Percentiles rank a stretch among this genome's conserved stretches.
Evolutionary conservation across 2,329 filamentous ascomycete species (phyloP).

Genomic region (Pleurostoma richardsiae): DNA sequence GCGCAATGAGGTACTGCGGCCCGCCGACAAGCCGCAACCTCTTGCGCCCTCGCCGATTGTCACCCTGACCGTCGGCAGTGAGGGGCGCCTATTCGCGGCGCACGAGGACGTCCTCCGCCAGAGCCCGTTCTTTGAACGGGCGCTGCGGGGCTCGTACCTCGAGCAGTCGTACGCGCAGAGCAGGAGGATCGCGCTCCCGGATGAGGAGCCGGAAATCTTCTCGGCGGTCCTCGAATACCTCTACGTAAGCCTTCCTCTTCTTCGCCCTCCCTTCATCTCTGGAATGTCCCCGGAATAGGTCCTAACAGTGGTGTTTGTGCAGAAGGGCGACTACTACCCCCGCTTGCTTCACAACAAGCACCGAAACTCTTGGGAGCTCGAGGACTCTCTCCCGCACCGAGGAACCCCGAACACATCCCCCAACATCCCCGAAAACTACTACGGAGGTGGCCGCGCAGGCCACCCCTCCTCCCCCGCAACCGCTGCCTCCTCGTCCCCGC

Average conservation of each 20-base stretch:
- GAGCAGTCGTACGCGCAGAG: conserved; percentile 53
- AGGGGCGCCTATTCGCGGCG: conserved; percentile 87
- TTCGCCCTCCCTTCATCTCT: no score
- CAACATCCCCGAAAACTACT: conserved; percentile 36
- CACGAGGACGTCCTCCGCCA: conserved; percentile 87
- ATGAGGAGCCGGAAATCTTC: conserved; percentile 86
- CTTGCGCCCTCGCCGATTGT: conserved; percentile 65
- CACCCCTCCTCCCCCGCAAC: conserved; percentile 3
- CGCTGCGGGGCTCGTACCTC: conserved; percentile 67
- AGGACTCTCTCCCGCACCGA: conserved; percentile 51
- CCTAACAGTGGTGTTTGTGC: no score
- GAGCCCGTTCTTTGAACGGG: conserved; percentile 76
- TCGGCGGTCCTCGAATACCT: conserved; percentile 93
- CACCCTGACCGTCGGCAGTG: conserved; percentile 77
- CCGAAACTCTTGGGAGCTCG: conserved; percentile 83
- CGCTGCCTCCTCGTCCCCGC: conserved; percentile 30
- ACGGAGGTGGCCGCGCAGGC: conserved; percentile 34
- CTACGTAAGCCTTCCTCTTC: conserved; percentile 42
- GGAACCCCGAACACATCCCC: conserved; percentile 44
- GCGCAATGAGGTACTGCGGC: conserved; percentile 33
- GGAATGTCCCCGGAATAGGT: no score
- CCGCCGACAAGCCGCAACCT: conserved; percentile 11
- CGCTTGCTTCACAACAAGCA: conserved; percentile 83
- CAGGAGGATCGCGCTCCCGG: conserved; percentile 69
- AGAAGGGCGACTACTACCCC: conserved; percentile 88